These are phyloP conservation scores for Pisolithus tinctorius DNA, from an alignment of 768 basidiomycete genomes.

Conservation along the genomic window DNA sequence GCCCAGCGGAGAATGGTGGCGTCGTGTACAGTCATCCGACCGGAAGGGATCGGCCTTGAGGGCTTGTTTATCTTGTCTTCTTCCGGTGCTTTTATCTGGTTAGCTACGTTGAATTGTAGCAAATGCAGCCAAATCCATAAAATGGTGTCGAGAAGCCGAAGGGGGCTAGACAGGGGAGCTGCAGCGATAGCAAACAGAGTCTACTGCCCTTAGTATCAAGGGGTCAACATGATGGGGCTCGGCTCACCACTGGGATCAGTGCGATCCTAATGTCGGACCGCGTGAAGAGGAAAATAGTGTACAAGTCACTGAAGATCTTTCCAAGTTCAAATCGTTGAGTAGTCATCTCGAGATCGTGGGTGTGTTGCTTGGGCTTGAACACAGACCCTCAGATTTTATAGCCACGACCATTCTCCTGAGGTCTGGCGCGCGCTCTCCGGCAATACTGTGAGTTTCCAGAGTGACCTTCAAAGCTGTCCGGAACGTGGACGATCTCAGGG, in stretches of 20 bases:
- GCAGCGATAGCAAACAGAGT: constrained; percentile 28
- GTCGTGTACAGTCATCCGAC: constrained; percentile 30
- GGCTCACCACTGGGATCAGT: constrained; percentile 40
- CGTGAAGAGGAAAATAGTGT: constrained; percentile 35
- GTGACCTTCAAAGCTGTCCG: too few species aligned
- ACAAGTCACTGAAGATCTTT: constrained; percentile 17
- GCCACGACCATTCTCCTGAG: too few species aligned
- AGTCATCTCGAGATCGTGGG: too few species aligned
- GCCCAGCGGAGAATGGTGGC: constrained; percentile 33
- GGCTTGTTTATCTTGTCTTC: constrained; percentile 42
- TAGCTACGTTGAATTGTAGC: constrained; percentile 38
- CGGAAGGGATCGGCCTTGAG: constrained; percentile 39
- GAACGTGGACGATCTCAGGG: too few species aligned
- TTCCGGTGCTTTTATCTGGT: constrained; percentile 34
- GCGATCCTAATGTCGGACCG: constrained; percentile 42
- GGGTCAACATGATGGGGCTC: neutral
- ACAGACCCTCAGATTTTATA: too few species aligned
- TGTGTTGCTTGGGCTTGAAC: too few species aligned
- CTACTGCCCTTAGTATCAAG: constrained; percentile 13
- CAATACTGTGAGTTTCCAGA: too few species aligned
- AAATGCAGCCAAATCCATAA: constrained; percentile 42
- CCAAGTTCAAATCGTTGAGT: neutral
- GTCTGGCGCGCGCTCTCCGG: too few species aligned
- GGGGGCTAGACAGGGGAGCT: constrained; percentile 21
- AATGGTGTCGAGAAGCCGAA: constrained; percentile 20